A percentile compares a stretch with the other conserved stretches of the same genome.
Evolutionary conservation across 495 filamentous ascomycete species (phyloP).

Genomic region (Tuber melanosporum): DNA sequence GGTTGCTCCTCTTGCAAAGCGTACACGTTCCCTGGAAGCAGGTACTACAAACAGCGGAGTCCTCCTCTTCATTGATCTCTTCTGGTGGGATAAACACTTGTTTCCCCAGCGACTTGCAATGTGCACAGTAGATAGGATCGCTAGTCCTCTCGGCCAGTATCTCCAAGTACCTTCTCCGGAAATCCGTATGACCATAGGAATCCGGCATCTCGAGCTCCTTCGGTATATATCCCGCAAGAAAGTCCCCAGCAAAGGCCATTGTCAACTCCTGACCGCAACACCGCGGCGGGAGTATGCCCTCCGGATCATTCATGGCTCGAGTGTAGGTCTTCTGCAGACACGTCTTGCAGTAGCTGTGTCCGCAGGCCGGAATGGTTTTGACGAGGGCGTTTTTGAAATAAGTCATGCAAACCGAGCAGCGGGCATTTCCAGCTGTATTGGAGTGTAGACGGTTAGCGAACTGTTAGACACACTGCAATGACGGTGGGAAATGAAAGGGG

Average conservation of each 20-base stretch:
- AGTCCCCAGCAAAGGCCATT: slow-evolving; percentile 24
- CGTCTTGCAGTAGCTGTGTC: slow-evolving; percentile 29
- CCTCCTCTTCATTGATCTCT: slow-evolving; percentile 28
- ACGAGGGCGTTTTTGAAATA: slow-evolving; percentile 23
- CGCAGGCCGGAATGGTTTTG: slow-evolving; percentile 19
- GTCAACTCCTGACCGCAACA: slow-evolving; percentile 31
- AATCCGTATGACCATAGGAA: not conserved
- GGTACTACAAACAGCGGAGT: slow-evolving; percentile 20
- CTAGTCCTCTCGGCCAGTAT: slow-evolving; percentile 20
- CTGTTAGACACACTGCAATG: not conserved
- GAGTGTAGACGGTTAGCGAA: not conserved
- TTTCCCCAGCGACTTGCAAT: slow-evolving; percentile 11
- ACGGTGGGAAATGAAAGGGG: not conserved
- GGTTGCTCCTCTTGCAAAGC: slow-evolving; percentile 19
- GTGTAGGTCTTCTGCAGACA: slow-evolving; percentile 38
- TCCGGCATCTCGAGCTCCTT: slow-evolving; percentile 14
- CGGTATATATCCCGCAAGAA: slow-evolving; percentile 19
- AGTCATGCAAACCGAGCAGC: slow-evolving; percentile 30
- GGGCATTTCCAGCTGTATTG: slow-evolving; percentile 24
- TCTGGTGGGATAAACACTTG: slow-evolving; percentile 25
- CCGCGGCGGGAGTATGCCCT: slow-evolving; percentile 19
- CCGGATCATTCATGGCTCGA: slow-evolving; percentile 17
- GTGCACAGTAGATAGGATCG: slow-evolving; percentile 21
- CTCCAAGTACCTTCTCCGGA: slow-evolving; percentile 13
- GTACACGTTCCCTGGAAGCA: slow-evolving; percentile 27